Conservation (phyloP, 768 basidiomycete genomes). For the Tricholoma sp. region DNA sequence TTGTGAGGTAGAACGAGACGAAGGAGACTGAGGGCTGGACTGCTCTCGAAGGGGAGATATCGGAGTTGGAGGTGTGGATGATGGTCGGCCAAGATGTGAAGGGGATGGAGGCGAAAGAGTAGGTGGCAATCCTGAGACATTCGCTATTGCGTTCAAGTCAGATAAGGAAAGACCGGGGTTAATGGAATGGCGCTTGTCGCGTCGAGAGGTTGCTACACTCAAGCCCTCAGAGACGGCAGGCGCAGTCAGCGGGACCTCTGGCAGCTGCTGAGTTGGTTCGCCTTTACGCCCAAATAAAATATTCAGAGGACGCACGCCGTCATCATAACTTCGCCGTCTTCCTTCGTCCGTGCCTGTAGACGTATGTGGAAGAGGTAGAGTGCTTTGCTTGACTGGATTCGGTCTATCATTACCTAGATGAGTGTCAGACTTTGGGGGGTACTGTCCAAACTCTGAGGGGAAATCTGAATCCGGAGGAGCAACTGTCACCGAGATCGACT, state of each 20-base stretch:
- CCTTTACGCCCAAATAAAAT: slow-evolving; percentile 28
- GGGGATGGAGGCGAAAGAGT: slow-evolving; percentile 26
- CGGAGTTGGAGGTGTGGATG: slow-evolving; percentile 21
- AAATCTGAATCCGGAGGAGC: slow-evolving; percentile 25
- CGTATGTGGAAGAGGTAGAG: slow-evolving; percentile 32
- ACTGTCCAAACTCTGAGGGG: slow-evolving; percentile 8
- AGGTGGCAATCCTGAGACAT: slow-evolving; percentile 19
- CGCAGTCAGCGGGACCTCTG: slow-evolving; percentile 10
- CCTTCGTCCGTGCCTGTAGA: slow-evolving; percentile 21
- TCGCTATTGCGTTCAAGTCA: slow-evolving; percentile 23
- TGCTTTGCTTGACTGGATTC: slow-evolving; percentile 33
- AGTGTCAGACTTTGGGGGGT: slow-evolving; percentile 14
- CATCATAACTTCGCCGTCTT: slow-evolving; percentile 39
- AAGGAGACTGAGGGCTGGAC: slow-evolving; percentile 15
- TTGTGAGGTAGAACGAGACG: slow-evolving; percentile 27
- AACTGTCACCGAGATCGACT: slow-evolving; percentile 38
- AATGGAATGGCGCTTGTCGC: slow-evolving; percentile 44
- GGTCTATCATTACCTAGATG: slow-evolving; percentile 8
- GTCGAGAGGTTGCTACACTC: slow-evolving; percentile 30
- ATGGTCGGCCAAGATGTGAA: slow-evolving; percentile 18
- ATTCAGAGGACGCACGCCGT: slow-evolving; percentile 39
- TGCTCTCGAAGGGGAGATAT: slow-evolving; percentile 30
- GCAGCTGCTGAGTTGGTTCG: slow-evolving; percentile 11
- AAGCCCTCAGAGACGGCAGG: slow-evolving; percentile 24
- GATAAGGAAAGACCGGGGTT: slow-evolving; percentile 39